Conservation (phyloP, 2,329 filamentous ascomycete species). For the Orbilia brochopaga region DNA sequence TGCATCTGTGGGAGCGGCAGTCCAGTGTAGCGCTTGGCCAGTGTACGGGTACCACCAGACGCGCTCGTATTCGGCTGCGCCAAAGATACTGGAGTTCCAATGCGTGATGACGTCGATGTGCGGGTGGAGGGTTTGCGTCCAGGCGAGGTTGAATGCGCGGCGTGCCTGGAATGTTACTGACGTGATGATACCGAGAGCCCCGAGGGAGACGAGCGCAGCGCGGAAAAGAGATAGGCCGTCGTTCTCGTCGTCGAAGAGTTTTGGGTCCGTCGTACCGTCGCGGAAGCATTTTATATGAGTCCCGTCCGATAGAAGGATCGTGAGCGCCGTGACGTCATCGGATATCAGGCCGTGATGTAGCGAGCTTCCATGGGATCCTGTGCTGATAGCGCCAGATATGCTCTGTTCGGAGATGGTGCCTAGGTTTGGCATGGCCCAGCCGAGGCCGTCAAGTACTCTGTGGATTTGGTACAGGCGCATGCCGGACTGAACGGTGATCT, state of each 20-base stretch:
- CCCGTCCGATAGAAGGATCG: constrained; percentile 82
- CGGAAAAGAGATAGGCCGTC: constrained; percentile 73
- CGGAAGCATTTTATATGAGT: constrained; percentile 72
- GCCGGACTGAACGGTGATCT: constrained; percentile 82
- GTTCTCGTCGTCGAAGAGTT: constrained; percentile 35
- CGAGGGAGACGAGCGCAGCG: constrained; percentile 83
- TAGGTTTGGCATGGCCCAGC: constrained; percentile 85
- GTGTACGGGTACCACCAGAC: constrained; percentile 99
- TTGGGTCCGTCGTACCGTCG: constrained; percentile 64
- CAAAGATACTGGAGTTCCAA: constrained; percentile 76
- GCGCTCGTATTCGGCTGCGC: constrained; percentile 83
- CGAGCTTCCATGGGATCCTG: constrained; percentile 90
- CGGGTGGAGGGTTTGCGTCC: constrained; percentile 78
- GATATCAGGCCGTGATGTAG: constrained; percentile 82
- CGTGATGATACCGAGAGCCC: constrained; percentile 86
- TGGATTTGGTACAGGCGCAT: constrained; percentile 80
- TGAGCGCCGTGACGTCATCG: constrained; percentile 74
- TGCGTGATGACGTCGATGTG: constrained; percentile 71
- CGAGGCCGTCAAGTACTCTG: constrained; percentile 72
- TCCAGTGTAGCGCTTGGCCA: constrained; percentile 85
- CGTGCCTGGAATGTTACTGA: constrained; percentile 85
- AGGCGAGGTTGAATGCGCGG: constrained; percentile 80
- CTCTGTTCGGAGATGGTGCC: constrained; percentile 96
- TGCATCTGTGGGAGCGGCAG: constrained; percentile 72
- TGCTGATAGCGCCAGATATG: constrained; percentile 88